These are phyloP conservation scores for Eremothecium sinecaudum DNA, from an alignment of 1,139 yeast genomes.

Conservation along the genomic window DNA sequence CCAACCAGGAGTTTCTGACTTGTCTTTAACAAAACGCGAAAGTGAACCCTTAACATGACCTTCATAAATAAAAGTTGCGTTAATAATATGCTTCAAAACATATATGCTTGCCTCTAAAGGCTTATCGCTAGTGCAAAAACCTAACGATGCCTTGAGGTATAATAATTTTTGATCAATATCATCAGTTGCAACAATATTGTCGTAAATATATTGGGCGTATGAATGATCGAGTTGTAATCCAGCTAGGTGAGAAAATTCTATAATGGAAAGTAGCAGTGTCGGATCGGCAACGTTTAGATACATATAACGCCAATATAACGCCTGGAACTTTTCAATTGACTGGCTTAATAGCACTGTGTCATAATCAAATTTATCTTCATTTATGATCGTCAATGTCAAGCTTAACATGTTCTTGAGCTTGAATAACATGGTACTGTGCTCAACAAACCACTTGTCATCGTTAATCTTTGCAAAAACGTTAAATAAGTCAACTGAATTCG, in stretches of 20 bases:
- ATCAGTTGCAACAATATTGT: constrained; percentile 43
- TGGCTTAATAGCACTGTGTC: constrained; percentile 66
- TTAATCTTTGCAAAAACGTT: constrained; percentile 40
- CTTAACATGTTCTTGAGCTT: constrained; percentile 25
- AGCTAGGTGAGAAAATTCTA: constrained; percentile 25
- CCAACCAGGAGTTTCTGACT: constrained; percentile 44
- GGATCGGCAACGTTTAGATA: constrained; percentile 31
- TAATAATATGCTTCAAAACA: constrained; percentile 54
- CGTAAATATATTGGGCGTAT: constrained; percentile 51
- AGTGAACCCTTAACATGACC: constrained; percentile 44
- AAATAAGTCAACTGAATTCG: constrained; percentile 62
- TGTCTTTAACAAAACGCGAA: constrained; percentile 37
- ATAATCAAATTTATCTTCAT: constrained; percentile 23
- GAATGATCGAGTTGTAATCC: constrained; percentile 33
- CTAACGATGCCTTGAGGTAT: constrained; percentile 46
- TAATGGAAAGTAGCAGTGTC: constrained; percentile 39
- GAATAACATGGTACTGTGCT: constrained; percentile 37
- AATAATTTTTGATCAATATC: constrained; percentile 41
- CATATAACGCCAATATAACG: constrained; percentile 43
- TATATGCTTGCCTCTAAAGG: constrained; percentile 51
- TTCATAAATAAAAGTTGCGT: constrained; percentile 58
- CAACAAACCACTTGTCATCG: constrained; percentile 55
- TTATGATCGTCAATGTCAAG: constrained; percentile 20
- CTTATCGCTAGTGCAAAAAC: constrained; percentile 38
- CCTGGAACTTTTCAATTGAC: constrained; percentile 54